phyloP scores from a whole-genome alignment of 2,329 filamentous ascomycete genomes.

The Pezicula neosporulosa region DNA sequence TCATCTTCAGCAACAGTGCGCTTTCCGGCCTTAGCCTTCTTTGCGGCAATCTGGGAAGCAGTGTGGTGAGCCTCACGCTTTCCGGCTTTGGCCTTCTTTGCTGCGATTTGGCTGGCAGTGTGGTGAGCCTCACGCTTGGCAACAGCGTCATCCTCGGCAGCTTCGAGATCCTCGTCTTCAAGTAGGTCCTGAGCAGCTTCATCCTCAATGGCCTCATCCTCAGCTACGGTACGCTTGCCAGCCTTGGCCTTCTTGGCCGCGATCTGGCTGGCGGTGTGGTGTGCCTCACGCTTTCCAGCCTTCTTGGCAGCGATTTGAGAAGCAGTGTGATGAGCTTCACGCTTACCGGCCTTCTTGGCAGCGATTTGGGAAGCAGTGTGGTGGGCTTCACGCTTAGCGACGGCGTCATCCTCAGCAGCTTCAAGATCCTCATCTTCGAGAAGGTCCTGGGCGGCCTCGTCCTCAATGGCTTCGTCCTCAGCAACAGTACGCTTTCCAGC shows the following conservation, averaged over 20 bases:
- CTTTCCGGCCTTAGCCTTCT: conserved; percentile 11
- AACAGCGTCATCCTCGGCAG: conserved; percentile 3
- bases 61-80: conserved; percentile 15
- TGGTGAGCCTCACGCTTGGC: conserved; percentile 8
- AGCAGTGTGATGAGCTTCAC: conserved; percentile 11
- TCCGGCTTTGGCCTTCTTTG: conserved; percentile 6
- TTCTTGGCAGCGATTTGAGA: conserved; percentile 13
- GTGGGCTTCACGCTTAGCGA: conserved; percentile 3
- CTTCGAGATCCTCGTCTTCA: no score
- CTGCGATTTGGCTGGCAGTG: conserved; percentile 4
- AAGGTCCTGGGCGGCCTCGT: conserved; percentile 1
- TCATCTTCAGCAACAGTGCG: not conserved
- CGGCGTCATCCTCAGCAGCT: not conserved
- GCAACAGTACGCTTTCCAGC: not conserved
- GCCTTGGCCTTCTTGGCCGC: conserved; percentile 2
- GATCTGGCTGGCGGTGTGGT: conserved; percentile 4
- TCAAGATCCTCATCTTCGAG: conserved; percentile 5
- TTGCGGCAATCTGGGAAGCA: conserved; percentile 18
- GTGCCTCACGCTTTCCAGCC: conserved; percentile 4
- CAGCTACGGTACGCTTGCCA: no score
- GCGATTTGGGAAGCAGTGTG: conserved; percentile 12
- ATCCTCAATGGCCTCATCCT: no score
- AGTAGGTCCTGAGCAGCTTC: no score
- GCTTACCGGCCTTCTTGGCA: conserved; percentile 4
- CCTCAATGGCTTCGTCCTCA: not conserved